These are phyloP conservation scores for Pestalotiopsis sp. DNA, from an alignment of 2,329 filamentous ascomycete species.

Conservation along the genomic window DNA sequence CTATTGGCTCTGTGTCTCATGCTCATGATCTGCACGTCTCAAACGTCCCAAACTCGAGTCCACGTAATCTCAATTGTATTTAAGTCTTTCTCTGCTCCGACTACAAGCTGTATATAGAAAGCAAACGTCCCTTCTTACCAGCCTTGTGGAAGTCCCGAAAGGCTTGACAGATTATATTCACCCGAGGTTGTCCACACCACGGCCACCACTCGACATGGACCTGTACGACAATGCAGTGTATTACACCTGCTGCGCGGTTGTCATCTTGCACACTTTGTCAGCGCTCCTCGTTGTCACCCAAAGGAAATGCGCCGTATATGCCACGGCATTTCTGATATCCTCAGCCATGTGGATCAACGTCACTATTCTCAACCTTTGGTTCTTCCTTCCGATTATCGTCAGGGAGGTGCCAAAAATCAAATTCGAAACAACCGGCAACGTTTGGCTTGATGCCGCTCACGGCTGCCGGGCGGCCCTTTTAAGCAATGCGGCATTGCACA, in stretches of 20 bases:
- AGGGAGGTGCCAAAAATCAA: conserved; percentile 16
- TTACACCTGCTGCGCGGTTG: conserved; percentile 21
- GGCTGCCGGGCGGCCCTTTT: neutral
- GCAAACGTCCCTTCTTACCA: neutral
- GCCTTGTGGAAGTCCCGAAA: neutral
- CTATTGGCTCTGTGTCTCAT: conserved; percentile 1
- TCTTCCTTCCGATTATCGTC: conserved; percentile 24
- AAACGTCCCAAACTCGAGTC: conserved; percentile 10
- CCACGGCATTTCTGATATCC: conserved; percentile 22
- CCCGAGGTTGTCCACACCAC: neutral
- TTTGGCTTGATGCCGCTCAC: neutral
- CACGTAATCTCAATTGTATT: neutral
- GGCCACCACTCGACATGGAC: conserved; percentile 16
- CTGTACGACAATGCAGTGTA: conserved; percentile 22
- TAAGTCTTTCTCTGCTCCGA: neutral
- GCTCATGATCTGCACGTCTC: neutral
- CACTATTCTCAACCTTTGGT: conserved; percentile 24
- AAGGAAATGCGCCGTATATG: conserved; percentile 19
- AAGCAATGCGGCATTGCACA: conserved; percentile 17
- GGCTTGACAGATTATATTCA: neutral
- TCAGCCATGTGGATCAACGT: conserved; percentile 25
- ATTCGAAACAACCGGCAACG: neutral
- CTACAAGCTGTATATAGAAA: neutral
- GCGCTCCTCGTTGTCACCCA: conserved; percentile 21
- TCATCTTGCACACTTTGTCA: conserved; percentile 21